phyloP scores from a whole-genome alignment of 306 rosid species.

The Crotalaria pallida region DNA sequence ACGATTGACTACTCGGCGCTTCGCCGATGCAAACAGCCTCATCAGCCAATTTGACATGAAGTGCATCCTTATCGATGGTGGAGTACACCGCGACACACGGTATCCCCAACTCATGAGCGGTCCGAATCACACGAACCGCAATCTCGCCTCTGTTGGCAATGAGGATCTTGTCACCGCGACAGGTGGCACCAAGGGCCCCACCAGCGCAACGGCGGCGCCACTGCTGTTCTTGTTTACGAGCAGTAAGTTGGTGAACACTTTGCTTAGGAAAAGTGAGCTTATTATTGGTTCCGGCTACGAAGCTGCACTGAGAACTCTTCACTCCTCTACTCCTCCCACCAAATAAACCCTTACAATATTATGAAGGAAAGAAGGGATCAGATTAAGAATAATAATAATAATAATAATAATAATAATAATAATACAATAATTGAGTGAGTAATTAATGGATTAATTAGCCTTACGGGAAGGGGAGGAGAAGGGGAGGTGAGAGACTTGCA shows the following conservation, averaged over 20 bases:
- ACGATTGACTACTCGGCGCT: slow-evolving; percentile 94
- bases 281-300: slow-evolving; percentile 42
- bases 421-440: background rate
- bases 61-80: slow-evolving; percentile 91
- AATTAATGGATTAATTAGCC: background rate
- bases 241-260: slow-evolving; percentile 28
- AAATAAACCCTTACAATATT: slow-evolving; percentile 47
- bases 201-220: slow-evolving; percentile 20
- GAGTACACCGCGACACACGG: slow-evolving; percentile 99
- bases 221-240: slow-evolving; percentile 18
- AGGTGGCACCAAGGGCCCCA: slow-evolving; percentile 45
- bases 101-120: slow-evolving; percentile 95
- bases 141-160: slow-evolving; percentile 95
- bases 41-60: slow-evolving; percentile 95
- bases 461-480: slow-evolving; percentile 51
- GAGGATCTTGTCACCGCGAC: slow-evolving; percentile 65
- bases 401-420: background rate
- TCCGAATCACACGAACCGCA: slow-evolving; percentile 91
- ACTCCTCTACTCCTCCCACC: slow-evolving; percentile 40
- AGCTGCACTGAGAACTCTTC: slow-evolving; percentile 64
- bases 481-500: slow-evolving; percentile 59
- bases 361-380: background rate
- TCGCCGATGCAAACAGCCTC: slow-evolving; percentile 96
- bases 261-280: slow-evolving; percentile 50
- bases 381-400: background rate